Conservation (phyloP, 352 stramenopile genomes). For the Halophytophthora polymorphica region DNA sequence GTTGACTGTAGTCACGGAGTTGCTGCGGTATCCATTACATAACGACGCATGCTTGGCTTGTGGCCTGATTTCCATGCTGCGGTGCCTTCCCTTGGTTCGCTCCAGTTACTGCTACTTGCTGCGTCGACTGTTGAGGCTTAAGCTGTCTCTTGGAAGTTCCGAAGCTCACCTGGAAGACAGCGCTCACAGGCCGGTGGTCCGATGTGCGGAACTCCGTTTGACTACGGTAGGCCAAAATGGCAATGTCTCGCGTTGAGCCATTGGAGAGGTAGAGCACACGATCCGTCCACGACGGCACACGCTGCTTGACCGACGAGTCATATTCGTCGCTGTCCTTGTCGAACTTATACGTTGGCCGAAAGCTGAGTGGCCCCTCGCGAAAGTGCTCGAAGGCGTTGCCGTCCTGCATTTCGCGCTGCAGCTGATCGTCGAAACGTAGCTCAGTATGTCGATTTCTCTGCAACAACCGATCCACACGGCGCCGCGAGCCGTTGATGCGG, state of each 20-base stretch:
- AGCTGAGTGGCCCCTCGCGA: conserved; percentile 88
- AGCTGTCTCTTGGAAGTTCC: not conserved
- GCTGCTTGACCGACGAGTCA: conserved; percentile 93
- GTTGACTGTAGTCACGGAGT: no score
- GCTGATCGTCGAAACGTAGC: conserved; percentile 90
- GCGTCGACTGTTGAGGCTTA: no score
- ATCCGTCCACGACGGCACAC: conserved; percentile 96
- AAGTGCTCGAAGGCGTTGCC: conserved; percentile 88
- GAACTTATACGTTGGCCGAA: conserved; percentile 96
- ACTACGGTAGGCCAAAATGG: conserved; percentile 63
- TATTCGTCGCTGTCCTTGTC: conserved; percentile 91
- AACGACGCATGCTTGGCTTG: no score
- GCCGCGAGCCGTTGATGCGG: conserved; percentile 88
- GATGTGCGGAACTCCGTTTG: conserved; percentile 67
- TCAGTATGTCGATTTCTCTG: conserved; percentile 69
- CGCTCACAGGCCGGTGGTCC: conserved; percentile 69
- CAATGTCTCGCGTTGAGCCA: conserved; percentile 41
- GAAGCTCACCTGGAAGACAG: conserved; percentile 63
- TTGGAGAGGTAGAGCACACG: conserved; percentile 86
- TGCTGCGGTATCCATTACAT: no score
- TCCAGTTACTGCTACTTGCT: no score
- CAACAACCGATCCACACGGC: conserved; percentile 83
- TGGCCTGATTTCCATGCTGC: no score
- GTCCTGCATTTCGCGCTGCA: conserved; percentile 77
- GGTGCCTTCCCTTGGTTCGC: no score